Evolutionary conservation across 2,329 filamentous ascomycete genomes (phyloP).

Genomic region (Trichoderma aggressivum): DNA sequence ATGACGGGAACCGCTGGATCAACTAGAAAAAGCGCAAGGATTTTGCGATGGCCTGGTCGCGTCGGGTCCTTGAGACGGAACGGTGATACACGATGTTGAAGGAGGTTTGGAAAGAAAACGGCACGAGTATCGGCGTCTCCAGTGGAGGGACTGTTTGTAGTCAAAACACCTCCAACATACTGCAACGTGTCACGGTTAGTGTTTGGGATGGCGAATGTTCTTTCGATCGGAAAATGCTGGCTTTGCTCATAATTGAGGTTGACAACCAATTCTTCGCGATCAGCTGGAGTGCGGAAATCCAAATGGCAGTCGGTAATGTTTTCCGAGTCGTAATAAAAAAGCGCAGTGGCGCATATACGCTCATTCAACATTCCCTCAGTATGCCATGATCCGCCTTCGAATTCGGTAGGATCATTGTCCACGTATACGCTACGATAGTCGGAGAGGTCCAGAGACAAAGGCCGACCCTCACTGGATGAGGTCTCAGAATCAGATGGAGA

Average conservation of each 20-base stretch:
- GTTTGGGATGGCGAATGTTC: conserved; percentile 34
- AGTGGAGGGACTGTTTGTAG: conserved; percentile 43
- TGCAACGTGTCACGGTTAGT: conserved; percentile 26
- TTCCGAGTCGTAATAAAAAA: conserved; percentile 59
- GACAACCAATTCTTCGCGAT: conserved; percentile 29
- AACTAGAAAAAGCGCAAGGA: conserved; percentile 59
- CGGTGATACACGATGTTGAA: conserved; percentile 49
- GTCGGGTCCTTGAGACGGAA: conserved; percentile 52
- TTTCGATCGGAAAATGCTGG: conserved; percentile 34
- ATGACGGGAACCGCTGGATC: conserved; percentile 50
- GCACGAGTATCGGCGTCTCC: conserved; percentile 41
- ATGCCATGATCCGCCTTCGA: conserved; percentile 49
- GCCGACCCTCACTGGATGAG: not conserved
- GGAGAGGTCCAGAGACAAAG: not conserved
- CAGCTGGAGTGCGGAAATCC: conserved; percentile 45
- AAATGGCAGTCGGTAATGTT: conserved; percentile 56
- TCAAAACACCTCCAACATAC: conserved; percentile 46
- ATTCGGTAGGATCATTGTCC: conserved; percentile 28
- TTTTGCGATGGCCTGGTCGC: conserved; percentile 55
- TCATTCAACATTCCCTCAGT: conserved; percentile 48
- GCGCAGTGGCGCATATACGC: conserved; percentile 58
- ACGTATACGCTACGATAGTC: not conserved
- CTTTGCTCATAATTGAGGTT: conserved; percentile 31
- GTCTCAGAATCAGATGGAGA: not conserved
- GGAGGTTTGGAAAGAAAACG: conserved; percentile 54